Evolutionary conservation across 495 filamentous ascomycete species (phyloP).

Genomic region (Jackrogersella minutella): DNA sequence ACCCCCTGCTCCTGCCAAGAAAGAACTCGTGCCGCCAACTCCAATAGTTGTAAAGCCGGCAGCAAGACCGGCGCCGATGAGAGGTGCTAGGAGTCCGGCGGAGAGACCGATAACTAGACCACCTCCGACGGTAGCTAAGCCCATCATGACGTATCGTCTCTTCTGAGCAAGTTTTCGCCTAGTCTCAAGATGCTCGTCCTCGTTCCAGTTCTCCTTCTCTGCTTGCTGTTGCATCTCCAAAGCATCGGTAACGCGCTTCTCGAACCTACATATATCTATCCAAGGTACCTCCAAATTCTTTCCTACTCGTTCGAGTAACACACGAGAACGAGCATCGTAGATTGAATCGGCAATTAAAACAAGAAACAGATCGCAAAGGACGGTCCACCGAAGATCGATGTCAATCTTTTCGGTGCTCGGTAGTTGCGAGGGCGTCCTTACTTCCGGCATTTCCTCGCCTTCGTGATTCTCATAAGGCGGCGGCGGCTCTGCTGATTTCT

Average conservation of each 20-base stretch:
- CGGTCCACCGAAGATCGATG: conserved; percentile 96
- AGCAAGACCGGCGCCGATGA: conserved; percentile 94
- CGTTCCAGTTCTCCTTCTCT: conserved; percentile 96
- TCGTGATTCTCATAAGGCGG: conserved; percentile 77
- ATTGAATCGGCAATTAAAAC: conserved; percentile 92
- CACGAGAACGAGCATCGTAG: conserved; percentile 90
- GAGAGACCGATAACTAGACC: conserved; percentile 95
- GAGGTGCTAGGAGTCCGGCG: conserved; percentile 87
- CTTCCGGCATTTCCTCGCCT: conserved; percentile 74
- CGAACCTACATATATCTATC: conserved; percentile 95
- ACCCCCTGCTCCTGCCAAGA: conserved; percentile 90
- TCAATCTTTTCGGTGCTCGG: conserved; percentile 83
- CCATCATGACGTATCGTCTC: conserved; percentile 91
- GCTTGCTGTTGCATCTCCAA: conserved; percentile 95
- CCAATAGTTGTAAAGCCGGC: conserved; percentile 96
- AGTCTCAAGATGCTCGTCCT: conserved; percentile 91
- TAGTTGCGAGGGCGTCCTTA: conserved; percentile 82
- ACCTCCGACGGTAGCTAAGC: conserved; percentile 93
- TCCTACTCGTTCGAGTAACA: conserved; percentile 84
- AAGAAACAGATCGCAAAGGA: conserved; percentile 95
- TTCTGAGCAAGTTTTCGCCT: conserved; percentile 82
- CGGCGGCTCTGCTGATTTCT: conserved; percentile 60
- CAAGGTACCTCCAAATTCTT: conserved; percentile 80
- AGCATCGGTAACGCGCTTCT: conserved; percentile 96
- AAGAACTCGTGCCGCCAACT: conserved; percentile 85